Conservation (phyloP, 257 asterid species). For the Capsicum rhomboideum region DNA sequence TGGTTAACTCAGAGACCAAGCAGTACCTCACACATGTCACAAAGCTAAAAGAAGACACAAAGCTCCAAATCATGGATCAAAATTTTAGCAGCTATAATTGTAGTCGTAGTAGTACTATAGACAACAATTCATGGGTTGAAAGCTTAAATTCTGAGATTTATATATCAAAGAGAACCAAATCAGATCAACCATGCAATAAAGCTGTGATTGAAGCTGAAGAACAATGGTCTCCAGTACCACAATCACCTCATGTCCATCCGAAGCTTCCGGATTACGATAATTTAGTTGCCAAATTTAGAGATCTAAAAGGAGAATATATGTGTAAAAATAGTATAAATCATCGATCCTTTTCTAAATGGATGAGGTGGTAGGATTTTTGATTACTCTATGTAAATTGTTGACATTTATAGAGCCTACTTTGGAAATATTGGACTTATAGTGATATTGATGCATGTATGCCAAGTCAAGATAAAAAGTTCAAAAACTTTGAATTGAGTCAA, state of each 20-base stretch:
- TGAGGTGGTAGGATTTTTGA: neutral
- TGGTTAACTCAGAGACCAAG: conserved; percentile 9
- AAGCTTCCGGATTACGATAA: conserved; percentile 19
- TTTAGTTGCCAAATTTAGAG: conserved; percentile 3
- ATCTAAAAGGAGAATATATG: conserved; percentile 3
- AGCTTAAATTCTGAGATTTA: neutral
- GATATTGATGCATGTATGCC: no score
- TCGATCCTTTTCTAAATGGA: neutral
- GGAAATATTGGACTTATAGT: neutral
- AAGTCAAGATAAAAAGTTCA: no score
- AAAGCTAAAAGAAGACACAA: conserved; percentile 5
- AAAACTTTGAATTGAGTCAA: no score
- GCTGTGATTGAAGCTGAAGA: neutral
- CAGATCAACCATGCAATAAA: neutral
- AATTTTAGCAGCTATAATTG: neutral
- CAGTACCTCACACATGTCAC: neutral
- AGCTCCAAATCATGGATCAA: conserved; percentile 13
- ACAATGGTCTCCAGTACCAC: neutral
- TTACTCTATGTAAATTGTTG: neutral
- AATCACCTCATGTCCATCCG: conserved; percentile 10
- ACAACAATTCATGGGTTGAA: neutral
- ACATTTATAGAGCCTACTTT: neutral
- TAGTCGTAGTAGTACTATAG: neutral
- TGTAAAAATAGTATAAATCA: neutral
- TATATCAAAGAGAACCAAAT: neutral